These are phyloP conservation scores for Mucor circinelloides DNA, from an alignment of 371 early-diverging fungal species.

Conservation along the genomic window DNA sequence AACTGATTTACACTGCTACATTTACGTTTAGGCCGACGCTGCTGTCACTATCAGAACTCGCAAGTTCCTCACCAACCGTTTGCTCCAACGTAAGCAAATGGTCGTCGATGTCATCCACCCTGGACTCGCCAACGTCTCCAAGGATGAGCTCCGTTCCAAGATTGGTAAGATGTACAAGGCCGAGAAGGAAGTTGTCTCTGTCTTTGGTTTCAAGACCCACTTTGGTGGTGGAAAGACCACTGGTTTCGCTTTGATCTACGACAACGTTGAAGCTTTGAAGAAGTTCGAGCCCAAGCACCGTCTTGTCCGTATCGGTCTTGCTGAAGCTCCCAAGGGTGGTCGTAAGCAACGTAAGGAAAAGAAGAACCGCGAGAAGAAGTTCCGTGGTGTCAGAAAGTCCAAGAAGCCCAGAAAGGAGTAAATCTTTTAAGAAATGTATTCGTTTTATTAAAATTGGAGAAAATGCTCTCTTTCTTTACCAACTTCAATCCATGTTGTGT, in stretches of 20 bases:
- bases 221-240: slow-evolving; percentile 99
- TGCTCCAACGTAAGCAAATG: slow-evolving; percentile 98
- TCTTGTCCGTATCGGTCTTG: slow-evolving; percentile 84
- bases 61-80: slow-evolving; percentile 98
- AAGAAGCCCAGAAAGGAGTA: slow-evolving; percentile 54
- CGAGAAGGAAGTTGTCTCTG: slow-evolving; percentile 88
- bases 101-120: slow-evolving; percentile 97
- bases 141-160: slow-evolving; percentile 93
- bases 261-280: slow-evolving; percentile 92
- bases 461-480: neutral
- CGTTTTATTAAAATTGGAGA: slow-evolving; percentile 1
- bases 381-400: slow-evolving; percentile 96
- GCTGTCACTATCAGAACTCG: slow-evolving; percentile 96
- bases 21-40: slow-evolving; percentile 65
- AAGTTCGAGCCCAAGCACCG: slow-evolving; percentile 99
- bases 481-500: neutral
- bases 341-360: slow-evolving; percentile 99
- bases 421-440: neutral
- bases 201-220: slow-evolving; percentile 94
- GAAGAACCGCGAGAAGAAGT: slow-evolving; percentile 99
- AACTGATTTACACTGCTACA: neutral
- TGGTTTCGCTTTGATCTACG: slow-evolving; percentile 98
- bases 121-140: slow-evolving; percentile 89
- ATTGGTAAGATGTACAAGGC: slow-evolving; percentile 96
- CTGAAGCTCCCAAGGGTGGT: slow-evolving; percentile 75